These are phyloP conservation scores for Xanthoconium separans DNA, from an alignment of 1,284 basidiomycete species.

Conservation along the genomic window DNA sequence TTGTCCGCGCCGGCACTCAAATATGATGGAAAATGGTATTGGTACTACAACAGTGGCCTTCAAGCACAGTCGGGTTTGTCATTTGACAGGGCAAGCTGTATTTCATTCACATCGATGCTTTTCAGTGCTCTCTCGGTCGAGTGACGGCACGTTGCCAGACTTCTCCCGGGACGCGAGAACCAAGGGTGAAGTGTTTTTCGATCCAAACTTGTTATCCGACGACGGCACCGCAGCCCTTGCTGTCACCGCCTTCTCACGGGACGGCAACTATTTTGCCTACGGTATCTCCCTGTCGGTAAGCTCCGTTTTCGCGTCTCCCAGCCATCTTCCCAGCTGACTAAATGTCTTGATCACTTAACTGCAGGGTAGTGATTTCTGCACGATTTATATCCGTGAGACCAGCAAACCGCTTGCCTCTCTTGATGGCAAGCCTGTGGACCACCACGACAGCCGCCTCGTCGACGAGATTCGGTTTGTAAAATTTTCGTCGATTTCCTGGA, in stretches of 20 bases:
- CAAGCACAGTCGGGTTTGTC: conserved; percentile 59
- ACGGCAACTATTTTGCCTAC: conserved; percentile 74
- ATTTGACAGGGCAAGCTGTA: not conserved
- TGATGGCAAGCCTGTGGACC: conserved; percentile 39
- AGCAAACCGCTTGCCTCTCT: conserved; percentile 50
- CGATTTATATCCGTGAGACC: conserved; percentile 66
- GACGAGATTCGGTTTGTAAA: conserved; percentile 78
- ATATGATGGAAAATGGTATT: conserved; percentile 74
- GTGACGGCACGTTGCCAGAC: conserved; percentile 50
- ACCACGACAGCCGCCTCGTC: conserved; percentile 52
- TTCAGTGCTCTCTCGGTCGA: conserved; percentile 68
- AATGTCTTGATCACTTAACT: not conserved
- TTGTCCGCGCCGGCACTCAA: conserved; percentile 60
- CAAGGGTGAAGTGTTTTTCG: conserved; percentile 73
- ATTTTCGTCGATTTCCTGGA: conserved; percentile 72
- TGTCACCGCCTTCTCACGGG: conserved; percentile 59
- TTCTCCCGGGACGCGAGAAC: conserved; percentile 44
- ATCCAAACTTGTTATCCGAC: conserved; percentile 68
- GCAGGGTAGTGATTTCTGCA: conserved; percentile 77
- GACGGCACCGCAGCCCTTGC: conserved; percentile 74
- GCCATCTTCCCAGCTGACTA: conserved; percentile 6
- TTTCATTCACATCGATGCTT: not conserved
- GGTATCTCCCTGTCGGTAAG: conserved; percentile 69
- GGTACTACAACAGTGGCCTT: conserved; percentile 72
- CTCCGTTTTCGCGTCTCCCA: conserved; percentile 3